phyloP scores from a whole-genome alignment of 1,284 basidiomycete species.

The Bjerkandera adusta region DNA sequence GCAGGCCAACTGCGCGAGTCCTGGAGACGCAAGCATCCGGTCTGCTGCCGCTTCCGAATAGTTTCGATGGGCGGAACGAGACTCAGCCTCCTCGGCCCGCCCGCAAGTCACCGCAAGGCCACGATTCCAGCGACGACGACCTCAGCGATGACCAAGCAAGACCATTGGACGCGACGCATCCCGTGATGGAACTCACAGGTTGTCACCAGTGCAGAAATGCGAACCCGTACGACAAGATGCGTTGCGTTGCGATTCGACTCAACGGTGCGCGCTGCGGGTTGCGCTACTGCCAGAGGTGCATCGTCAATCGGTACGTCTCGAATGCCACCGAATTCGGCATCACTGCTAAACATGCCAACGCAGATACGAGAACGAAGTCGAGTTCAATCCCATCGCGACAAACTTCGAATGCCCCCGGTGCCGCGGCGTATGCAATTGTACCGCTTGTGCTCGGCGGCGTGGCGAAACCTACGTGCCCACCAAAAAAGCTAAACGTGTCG shows the following conservation, averaged over 20 bases:
- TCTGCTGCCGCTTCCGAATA: too few relatives aligned
- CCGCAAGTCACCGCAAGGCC: too few relatives aligned
- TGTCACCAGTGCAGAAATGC: constrained; percentile 29
- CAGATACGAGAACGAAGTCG: constrained; percentile 26
- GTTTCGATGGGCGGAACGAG: too few relatives aligned
- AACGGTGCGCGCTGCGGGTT: constrained; percentile 21
- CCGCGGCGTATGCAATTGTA: constrained; percentile 25
- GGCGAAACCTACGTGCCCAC: constrained; percentile 24
- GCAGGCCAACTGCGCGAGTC: constrained; percentile 12
- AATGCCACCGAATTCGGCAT: not conserved
- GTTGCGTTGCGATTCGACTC: constrained; percentile 20
- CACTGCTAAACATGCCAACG: not conserved
- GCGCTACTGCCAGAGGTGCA: constrained; percentile 26
- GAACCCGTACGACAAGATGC: constrained; percentile 24
- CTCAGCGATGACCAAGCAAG: not conserved
- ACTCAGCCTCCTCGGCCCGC: too few relatives aligned
- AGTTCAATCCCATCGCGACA: constrained; percentile 21
- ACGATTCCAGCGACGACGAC: too few relatives aligned
- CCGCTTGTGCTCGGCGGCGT: constrained; percentile 21
- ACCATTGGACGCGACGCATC: not conserved
- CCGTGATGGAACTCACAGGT: constrained; percentile 16
- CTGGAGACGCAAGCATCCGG: not conserved
- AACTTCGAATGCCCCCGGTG: constrained; percentile 27
- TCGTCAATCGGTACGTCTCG: constrained; percentile 23
- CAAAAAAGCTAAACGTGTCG: not conserved